phyloP scores from a whole-genome alignment of 371 early-diverging fungal species.

The Apophysomyces ossiformis region DNA sequence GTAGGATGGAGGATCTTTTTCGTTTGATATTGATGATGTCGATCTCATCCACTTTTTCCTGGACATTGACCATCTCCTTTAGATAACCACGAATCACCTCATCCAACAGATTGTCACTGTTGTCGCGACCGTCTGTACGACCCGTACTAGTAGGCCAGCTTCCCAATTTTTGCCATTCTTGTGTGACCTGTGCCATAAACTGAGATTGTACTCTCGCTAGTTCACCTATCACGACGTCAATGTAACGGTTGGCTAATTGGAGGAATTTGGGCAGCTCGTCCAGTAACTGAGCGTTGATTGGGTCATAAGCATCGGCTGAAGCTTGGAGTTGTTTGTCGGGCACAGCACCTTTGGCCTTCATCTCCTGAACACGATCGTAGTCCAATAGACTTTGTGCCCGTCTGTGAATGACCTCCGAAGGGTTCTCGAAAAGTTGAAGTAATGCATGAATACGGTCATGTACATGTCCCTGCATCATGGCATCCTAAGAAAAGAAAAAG shows the following conservation, averaged over 20 bases:
- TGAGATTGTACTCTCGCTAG: slow-evolving; percentile 58
- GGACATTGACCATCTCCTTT: background rate
- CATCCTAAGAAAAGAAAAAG: background rate
- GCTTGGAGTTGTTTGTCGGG: slow-evolving; percentile 68
- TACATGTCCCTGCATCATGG: slow-evolving; percentile 15
- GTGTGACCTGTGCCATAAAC: slow-evolving; percentile 39
- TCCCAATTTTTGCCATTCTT: slow-evolving; percentile 37
- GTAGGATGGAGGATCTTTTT: too few relatives aligned
- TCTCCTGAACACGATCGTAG: slow-evolving; percentile 60
- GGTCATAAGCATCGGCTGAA: slow-evolving; percentile 62
- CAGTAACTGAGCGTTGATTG: slow-evolving; percentile 69
- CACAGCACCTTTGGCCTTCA: slow-evolving; percentile 63
- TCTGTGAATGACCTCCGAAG: slow-evolving; percentile 67
- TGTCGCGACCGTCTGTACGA: background rate
- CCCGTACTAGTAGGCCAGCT: background rate
- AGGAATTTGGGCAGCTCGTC: slow-evolving; percentile 73
- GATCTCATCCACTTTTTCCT: background rate
- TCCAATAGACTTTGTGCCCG: slow-evolving; percentile 67
- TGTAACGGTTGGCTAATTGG: slow-evolving; percentile 54
- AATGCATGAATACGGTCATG: slow-evolving; percentile 46
- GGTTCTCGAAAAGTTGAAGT: slow-evolving; percentile 58
- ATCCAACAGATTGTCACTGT: background rate
- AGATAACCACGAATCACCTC: background rate
- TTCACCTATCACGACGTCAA: slow-evolving; percentile 55
- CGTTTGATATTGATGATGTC: background rate